Percentiles rank a stretch among this genome's conserved stretches.
These are phyloP conservation scores for Tetradesmus obliquus DNA, from an alignment of 139 green algal genomes.

Conservation along the genomic window DNA sequence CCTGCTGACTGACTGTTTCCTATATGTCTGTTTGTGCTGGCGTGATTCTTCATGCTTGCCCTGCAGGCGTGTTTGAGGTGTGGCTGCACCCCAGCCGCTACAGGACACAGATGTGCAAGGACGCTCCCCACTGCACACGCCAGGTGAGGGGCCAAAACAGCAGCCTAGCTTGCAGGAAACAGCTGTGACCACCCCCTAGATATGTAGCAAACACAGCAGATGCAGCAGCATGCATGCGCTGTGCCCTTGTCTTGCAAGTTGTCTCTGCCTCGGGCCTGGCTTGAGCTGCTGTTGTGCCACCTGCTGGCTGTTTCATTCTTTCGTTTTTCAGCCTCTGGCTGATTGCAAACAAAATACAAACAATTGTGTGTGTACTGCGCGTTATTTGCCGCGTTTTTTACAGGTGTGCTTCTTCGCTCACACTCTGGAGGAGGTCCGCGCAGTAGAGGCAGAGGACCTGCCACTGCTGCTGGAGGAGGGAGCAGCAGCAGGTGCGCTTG, in stretches of 20 bases:
- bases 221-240: not conserved
- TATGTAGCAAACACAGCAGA: not conserved
- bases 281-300: too few species aligned
- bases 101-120: slow-evolving; percentile 90
- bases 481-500: slow-evolving; percentile 24
- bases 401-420: slow-evolving; percentile 95
- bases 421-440: slow-evolving; percentile 81
- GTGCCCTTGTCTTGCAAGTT: too few species aligned
- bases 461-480: not conserved
- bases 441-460: slow-evolving; percentile 20
- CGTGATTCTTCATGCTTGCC: too few species aligned
- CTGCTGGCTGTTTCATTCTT: too few species aligned
- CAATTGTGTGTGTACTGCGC: not conserved
- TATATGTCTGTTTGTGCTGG: too few species aligned
- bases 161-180: not conserved
- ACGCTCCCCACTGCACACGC: slow-evolving; percentile 80
- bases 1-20: too few species aligned
- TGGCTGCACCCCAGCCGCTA: slow-evolving; percentile 89
- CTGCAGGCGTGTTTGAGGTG: slow-evolving; percentile 82
- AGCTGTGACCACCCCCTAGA: too few species aligned
- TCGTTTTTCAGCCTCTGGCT: too few species aligned
- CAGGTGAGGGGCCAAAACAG: slow-evolving; percentile 18
- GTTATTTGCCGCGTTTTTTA: not conserved
- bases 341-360: too few species aligned
- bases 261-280: too few species aligned